Evolutionary conservation across 2,329 filamentous ascomycete species (phyloP), one percentile per base, ranked within the genome.

Genomic region (Paecilomyces variotii): DNA sequence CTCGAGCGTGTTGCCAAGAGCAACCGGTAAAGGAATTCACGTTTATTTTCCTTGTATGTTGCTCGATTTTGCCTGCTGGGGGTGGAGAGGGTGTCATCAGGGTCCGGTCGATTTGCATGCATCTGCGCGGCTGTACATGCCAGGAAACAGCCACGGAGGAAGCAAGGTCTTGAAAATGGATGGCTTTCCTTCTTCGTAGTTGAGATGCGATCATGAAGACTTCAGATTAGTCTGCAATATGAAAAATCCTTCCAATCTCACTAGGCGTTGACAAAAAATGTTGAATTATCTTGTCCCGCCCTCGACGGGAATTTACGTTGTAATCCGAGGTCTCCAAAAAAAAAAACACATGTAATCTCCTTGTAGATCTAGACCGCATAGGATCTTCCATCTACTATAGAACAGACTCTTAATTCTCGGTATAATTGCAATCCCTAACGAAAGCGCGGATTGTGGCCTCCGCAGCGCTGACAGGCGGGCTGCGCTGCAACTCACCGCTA

Each of bases 1-100:
- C 83, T 99, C 84, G 94, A 99, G 89, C 94, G 94, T 94, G 94
- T 99, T 75, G 94, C 94, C 83, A 99, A 99, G 91, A 91, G 87
- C 87, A 99, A 99, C 89, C 90, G 94, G 89, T 99, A 97, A 92
- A 92, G 65, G 65, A 69, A 60, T 66, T 68, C 65, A 71, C 55
- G 39, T 49, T 68, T 71, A 65, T 70, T 72, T 72, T 71, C 72
- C 70, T 70, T 68, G 69, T 68, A 69, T 73, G 66, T 59, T 60
- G 34, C 59, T 57, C 51, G 58, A 55, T 59, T 57, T 57, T 30
- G 28, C 30, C 14, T 32, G 66, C 28, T 56, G 69, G 71, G 71
- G 72, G 71, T 73, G 71, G 70, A 75, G 70, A 72, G 72, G 72
- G 70, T 67, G 72, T 70, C 65, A 66, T 67, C 67, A 70, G 70